Base-by-base conservation (phyloP, 345 rosid species). In the Gossypium australe region DNA sequence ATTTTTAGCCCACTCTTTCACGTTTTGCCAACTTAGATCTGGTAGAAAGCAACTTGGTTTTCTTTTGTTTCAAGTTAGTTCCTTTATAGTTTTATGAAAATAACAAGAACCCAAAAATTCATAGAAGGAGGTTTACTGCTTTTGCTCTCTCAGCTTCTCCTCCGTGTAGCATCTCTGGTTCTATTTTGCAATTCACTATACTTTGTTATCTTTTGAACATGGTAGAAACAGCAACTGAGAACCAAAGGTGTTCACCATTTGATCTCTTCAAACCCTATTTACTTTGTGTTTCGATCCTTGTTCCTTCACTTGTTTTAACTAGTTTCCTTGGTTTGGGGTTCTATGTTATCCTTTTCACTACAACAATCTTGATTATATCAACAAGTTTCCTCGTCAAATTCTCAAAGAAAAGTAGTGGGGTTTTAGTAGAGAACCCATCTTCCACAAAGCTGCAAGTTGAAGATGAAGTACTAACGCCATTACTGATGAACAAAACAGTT, bases 341-440 rank as follows among this genome's bases (percentile, higher is more conserved):
- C 76, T 79, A 55, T 81, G 48, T 71, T 61, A 67, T 52, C 55
- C 62, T 82, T 70, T 49, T 86, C 43, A 84, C 87, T 49, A 12
- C 76, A 27, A 64, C 86, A 70, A 56, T 85, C 84, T 45, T 86
- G 84, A 56, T 79, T 79, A 73, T 84, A 17, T 81, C 84, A 22
- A 78, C 87, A 22, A 47, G 80, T 78, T 72, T 82, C 75, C 62
- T 79, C 11, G 24, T 74, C 51, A 64, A 13, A 24, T 47, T 79
- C 60, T 75, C 82, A 67, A 85, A 75, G 72, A 80, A 72, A 12
- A 60, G 77, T 34, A 34, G 0, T 34, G 38, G 38, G 38, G 38
- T 34, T 34, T 34, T 34, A 3, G 6, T 34, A 34, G 38, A 34
- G 38, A 34, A 34, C 38, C 38, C 38, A 67, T 55, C 0, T 13